Evolutionary conservation across 768 basidiomycete species (phyloP).

Genomic region (Kwoniella dejecticola): DNA sequence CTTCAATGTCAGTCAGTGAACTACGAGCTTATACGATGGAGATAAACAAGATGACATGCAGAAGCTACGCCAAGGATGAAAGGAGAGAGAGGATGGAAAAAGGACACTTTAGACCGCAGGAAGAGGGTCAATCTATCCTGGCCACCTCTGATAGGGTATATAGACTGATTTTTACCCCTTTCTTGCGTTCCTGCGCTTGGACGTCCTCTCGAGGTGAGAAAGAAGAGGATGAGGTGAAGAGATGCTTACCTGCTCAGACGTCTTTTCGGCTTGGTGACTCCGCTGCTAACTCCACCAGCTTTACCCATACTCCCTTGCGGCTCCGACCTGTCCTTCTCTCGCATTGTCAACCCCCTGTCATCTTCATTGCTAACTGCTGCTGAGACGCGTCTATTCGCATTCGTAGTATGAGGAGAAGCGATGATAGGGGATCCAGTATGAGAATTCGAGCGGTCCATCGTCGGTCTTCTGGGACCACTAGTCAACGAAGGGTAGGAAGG

Average conservation of each 20-base stretch:
- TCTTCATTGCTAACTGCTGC: constrained; percentile 13
- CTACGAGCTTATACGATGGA: background rate
- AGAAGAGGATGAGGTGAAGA: background rate
- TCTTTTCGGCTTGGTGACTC: constrained; percentile 41
- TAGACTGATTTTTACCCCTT: too few relatives aligned
- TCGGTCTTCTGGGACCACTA: background rate
- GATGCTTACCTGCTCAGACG: constrained; percentile 43
- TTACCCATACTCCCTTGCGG: constrained; percentile 35
- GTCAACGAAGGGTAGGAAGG: background rate
- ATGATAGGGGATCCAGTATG: constrained; percentile 9
- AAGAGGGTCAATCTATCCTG: too few relatives aligned
- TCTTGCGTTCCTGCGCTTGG: background rate
- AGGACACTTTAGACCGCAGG: too few relatives aligned
- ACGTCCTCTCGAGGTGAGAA: background rate
- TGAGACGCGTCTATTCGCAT: constrained; percentile 21
- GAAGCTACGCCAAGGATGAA: background rate
- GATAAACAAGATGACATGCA: too few relatives aligned
- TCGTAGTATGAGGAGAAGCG: constrained; percentile 8
- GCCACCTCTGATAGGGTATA: too few relatives aligned
- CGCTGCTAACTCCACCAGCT: constrained; percentile 39
- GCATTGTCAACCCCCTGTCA: constrained; percentile 21
- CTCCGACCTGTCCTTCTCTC: constrained; percentile 20
- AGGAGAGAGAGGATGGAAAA: background rate
- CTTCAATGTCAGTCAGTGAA: constrained; percentile 42
- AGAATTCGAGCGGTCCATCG: constrained; percentile 13